Conservation (phyloP, 345 rosid genomes). For the Xanthoceras sorbifolium region DNA sequence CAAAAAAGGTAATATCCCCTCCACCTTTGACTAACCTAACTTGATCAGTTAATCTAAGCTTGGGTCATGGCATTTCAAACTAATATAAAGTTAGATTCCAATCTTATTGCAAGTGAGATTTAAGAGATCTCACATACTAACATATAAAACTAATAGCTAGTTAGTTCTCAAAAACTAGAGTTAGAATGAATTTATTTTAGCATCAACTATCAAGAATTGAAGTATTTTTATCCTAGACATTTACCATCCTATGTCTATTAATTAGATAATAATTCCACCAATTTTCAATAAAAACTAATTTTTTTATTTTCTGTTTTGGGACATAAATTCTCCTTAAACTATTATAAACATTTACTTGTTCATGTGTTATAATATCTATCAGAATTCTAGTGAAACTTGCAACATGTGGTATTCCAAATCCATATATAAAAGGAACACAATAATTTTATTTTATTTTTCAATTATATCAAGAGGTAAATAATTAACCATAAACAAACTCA, state of each 20-base stretch:
- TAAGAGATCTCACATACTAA: not conserved
- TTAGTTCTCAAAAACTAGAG: not conserved
- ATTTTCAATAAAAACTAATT: not conserved
- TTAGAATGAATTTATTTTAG: too few species aligned
- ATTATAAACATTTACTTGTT: too few species aligned
- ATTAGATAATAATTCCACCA: not conserved
- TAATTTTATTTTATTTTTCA: not conserved
- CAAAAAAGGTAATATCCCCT: not conserved
- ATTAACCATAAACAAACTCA: not conserved
- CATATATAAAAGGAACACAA: not conserved
- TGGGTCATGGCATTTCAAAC: not conserved
- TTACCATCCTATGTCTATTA: not conserved
- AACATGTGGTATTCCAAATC: not conserved
- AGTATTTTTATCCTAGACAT: too few species aligned
- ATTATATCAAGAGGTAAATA: not conserved
- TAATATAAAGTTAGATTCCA: not conserved
- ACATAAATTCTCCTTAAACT: too few species aligned
- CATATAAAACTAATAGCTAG: not conserved
- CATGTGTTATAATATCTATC: not conserved
- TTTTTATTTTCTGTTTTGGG: too few species aligned
- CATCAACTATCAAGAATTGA: too few species aligned
- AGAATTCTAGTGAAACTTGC: not conserved
- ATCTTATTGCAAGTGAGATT: not conserved
- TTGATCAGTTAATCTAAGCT: not conserved
- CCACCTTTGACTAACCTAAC: not conserved